Evolutionary conservation across 2,329 filamentous ascomycete genomes (phyloP).

Genomic region (Nannizziopsis barbatae): DNA sequence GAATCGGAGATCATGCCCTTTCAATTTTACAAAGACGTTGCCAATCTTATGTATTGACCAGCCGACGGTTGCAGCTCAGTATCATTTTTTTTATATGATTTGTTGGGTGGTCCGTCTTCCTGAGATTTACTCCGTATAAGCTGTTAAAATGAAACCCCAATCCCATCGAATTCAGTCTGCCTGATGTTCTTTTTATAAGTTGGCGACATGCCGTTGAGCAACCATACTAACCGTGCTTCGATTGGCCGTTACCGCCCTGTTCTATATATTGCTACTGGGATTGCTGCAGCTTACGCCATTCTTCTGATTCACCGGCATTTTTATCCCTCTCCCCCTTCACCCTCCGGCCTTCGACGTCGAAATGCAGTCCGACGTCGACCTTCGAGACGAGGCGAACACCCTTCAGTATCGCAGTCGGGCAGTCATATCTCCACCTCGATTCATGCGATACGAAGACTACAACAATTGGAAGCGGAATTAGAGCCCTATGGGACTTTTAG

Average conservation of each 20-base stretch:
- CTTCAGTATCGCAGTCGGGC: neutral
- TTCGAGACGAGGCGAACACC: conserved; percentile 13
- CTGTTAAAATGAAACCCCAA: neutral
- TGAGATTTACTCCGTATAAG: too few species aligned
- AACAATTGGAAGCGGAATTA: conserved; percentile 32
- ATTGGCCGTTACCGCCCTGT: conserved; percentile 27
- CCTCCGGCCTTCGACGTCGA: conserved; percentile 29
- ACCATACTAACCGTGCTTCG: neutral
- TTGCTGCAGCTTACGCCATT: conserved; percentile 34
- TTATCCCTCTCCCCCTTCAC: conserved; percentile 18
- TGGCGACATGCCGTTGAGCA: conserved; percentile 2
- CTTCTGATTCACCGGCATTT: conserved; percentile 31
- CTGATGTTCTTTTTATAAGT: neutral
- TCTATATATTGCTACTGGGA: conserved; percentile 33
- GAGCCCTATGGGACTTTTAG: conserved; percentile 35
- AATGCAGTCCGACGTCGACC: conserved; percentile 29
- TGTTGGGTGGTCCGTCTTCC: too few species aligned
- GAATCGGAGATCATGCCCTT: too few species aligned
- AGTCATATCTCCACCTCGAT: conserved; percentile 12
- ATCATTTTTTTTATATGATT: too few species aligned
- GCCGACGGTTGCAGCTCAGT: too few species aligned
- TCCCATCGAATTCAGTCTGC: neutral
- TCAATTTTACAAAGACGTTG: too few species aligned
- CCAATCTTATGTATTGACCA: too few species aligned
- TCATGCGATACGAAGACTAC: conserved; percentile 31